A percentile compares a stretch with the other conserved stretches of the same genome.
Conservation (phyloP, 257 asterid genomes). For the Plantago ovata region DNA sequence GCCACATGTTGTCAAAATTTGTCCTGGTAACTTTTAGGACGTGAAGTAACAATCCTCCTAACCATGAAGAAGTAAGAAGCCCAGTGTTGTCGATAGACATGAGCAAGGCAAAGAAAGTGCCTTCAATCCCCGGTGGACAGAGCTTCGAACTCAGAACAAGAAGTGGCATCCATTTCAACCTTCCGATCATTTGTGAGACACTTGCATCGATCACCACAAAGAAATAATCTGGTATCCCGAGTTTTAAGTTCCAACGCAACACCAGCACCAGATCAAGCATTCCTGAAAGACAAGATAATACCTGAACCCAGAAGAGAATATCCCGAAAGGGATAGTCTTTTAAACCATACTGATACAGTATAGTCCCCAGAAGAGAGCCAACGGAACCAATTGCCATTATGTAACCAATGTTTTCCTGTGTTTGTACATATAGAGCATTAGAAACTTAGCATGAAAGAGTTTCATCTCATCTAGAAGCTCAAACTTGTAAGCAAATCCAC, state of each 20-base stretch:
- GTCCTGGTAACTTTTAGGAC: conserved; percentile 61
- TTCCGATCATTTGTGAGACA: conserved; percentile 66
- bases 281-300: conserved; percentile 70
- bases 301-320: conserved; percentile 77
- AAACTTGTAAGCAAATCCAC: not conserved
- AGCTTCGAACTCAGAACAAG: conserved; percentile 80
- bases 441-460: not conserved
- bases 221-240: conserved; percentile 66
- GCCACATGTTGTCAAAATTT: conserved; percentile 59
- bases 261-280: conserved; percentile 72
- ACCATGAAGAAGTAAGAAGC: conserved; percentile 77
- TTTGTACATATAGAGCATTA: not conserved
- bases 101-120: conserved; percentile 85
- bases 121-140: conserved; percentile 90
- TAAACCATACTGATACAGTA: conserved; percentile 62
- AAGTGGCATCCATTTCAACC: conserved; percentile 96
- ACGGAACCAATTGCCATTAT: conserved; percentile 76
- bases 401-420: conserved; percentile 79
- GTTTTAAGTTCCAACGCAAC: conserved; percentile 62
- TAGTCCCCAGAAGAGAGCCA: conserved; percentile 74
- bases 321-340: conserved; percentile 70
- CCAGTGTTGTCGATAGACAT: conserved; percentile 92
- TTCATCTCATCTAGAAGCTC: not conserved
- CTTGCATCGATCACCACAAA: conserved; percentile 78
- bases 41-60: conserved; percentile 78